Evolutionary conservation across 495 filamentous ascomycete genomes (phyloP), one percentile per base, ranked within the genome.

Genomic region (Aspergillus sparsus): DNA sequence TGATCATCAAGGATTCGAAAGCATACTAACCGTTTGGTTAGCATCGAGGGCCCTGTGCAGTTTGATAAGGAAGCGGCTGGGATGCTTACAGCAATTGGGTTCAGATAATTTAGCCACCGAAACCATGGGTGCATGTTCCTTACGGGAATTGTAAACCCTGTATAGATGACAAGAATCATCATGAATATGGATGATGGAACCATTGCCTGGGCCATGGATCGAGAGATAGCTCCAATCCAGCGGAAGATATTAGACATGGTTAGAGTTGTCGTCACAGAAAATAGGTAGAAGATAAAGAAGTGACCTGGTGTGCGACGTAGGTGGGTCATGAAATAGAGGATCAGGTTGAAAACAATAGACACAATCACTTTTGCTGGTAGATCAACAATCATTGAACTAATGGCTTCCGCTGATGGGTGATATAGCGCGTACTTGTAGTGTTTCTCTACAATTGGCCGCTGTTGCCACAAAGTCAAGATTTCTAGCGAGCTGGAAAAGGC

Each of bases 401-500:
- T 80, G 2, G 92, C 90, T 76, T 97, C 93, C 12, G 92, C 87
- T 5, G 89, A 91, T 0, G 92, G 90, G 68, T 96, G 93, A 65
- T 97, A 96, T 18, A 97, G 78, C n/a, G 93, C 93, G 68, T 96
- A 97, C 60, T 87, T 86, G 54, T 78, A 76, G 66, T 97, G 93
- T 68, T 97, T 97, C 67, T 97, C 92, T 56, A 97, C 91, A 66
- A 97, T 96, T 1, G 89, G 85, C 12, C 92, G 85, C 82, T 96
- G 93, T 16, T 87, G 83, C 71, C 91, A 96, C 5, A 96, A 81
- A 6, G 89, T 92, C 33, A 96, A 74, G 58, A 88, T 85, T 69
- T 96, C 92, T 31, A 95, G 75, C 54, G 86, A 80, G 65, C 84
- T 88, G 42, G 87, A 77, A 62, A 97, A 96, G 31, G 91, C 91